Base-by-base conservation (phyloP, 2,329 filamentous ascomycete genomes). In the Diaporthe vexans region DNA sequence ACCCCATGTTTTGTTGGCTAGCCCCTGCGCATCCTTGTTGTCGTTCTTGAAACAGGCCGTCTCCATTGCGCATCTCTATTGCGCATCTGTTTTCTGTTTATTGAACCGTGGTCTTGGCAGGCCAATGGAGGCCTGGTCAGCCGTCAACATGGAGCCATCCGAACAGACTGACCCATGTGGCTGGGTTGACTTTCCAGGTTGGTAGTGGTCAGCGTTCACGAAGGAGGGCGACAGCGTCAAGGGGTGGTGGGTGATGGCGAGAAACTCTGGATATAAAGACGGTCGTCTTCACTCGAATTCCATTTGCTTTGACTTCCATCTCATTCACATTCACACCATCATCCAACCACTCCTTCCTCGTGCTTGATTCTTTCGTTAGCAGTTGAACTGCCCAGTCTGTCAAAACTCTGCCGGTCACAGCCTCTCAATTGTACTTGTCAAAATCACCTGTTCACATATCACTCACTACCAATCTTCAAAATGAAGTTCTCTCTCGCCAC, bases 401-500 rank as follows among this genome's bases (percentile, higher is more conserved):
- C 69, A 58, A 57, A 61, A 35, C 54, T 61, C 48, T 59, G 52
- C 71, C 52, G 35, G 61, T 57, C 37, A 58, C 4, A 40, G 51
- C 54, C 40, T 7, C 52, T 52, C 46, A 67, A 29, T 17, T 24
- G 15, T 33, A 43, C 37, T 67, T 13, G 11, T 59, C n/a, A 51
- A 58, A 3, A 71, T 71, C 46, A 52, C n/a, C 21, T 51, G 26
- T 58, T 48, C 61, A 37, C 1, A 48, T 10, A 59, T 48, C 35
- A n/a, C 19, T 19, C 37, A 2, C 51, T 43, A 24, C 33, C 17
- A 24, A 40, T n/a, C 21, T 43, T 59, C 63, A 73, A 26, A 19
- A 73, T 73, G 72, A 73, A 73, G 63, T 70, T 69, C 63, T 69
- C 52, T 29, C 52, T 73, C 26, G 43, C 43, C 72, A 35, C 63